phyloP scores from a whole-genome alignment of 352 stramenopile genomes.

The Globisporangium rhizosaccharum region DNA sequence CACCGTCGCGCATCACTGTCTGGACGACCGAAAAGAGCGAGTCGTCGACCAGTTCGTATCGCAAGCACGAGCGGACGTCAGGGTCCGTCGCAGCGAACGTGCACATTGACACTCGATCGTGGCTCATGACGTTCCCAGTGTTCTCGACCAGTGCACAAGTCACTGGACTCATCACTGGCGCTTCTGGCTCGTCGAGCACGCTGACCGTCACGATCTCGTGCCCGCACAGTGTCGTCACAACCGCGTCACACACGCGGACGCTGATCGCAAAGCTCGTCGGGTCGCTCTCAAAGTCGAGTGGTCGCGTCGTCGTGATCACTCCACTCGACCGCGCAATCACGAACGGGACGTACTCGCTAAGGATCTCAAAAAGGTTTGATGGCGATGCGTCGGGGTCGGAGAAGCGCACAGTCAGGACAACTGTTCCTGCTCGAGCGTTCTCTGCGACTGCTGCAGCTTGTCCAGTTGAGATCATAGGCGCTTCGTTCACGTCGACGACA shows the following conservation, averaged over 20 bases:
- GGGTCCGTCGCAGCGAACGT: constrained; percentile 32
- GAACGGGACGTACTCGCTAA: constrained; percentile 10
- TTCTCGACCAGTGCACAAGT: constrained; percentile 44
- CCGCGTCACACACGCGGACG: constrained; percentile 41
- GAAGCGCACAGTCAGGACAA: constrained; percentile 23
- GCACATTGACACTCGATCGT: constrained; percentile 17
- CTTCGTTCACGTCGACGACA: constrained; percentile 54
- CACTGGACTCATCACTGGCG: constrained; percentile 22
- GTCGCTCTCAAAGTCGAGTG: constrained; percentile 46
- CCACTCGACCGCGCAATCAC: constrained; percentile 8
- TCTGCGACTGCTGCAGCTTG: constrained; percentile 28
- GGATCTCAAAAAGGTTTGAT: constrained; percentile 12
- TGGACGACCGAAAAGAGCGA: constrained; percentile 5
- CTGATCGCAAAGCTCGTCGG: constrained; percentile 24
- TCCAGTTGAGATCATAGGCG: constrained; percentile 18
- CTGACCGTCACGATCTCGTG: constrained; percentile 26
- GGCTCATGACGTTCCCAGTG: constrained; percentile 21
- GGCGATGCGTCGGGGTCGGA: constrained; percentile 31
- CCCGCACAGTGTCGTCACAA: constrained; percentile 24
- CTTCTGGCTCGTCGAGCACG: constrained; percentile 31
- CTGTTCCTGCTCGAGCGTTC: constrained; percentile 24
- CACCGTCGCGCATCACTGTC: not conserved
- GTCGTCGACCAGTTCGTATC: constrained; percentile 28
- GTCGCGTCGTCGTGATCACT: constrained; percentile 26
- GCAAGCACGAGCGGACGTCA: constrained; percentile 37